phyloP scores from a whole-genome alignment of 2,329 filamentous ascomycete species.

The Colletotrichum sp. region DNA sequence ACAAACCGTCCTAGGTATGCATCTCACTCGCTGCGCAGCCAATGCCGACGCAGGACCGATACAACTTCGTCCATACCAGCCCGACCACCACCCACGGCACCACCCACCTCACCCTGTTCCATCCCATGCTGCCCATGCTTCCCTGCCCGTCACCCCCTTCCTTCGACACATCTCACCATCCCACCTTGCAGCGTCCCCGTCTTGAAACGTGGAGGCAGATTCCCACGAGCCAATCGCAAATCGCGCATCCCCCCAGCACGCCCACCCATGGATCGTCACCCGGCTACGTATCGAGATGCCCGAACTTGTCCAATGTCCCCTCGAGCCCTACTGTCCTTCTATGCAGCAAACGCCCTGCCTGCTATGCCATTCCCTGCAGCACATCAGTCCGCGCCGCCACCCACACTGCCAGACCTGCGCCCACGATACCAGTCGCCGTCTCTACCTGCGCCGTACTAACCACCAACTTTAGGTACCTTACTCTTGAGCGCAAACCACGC shows the following conservation, averaged over 20 bases:
- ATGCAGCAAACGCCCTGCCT: background rate
- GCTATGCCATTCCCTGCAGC: slow-evolving; percentile 9
- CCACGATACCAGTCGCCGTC: background rate
- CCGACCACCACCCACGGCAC: background rate
- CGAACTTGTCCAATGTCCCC: background rate
- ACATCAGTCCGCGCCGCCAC: slow-evolving; percentile 9
- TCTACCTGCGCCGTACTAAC: background rate
- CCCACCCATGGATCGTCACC: background rate
- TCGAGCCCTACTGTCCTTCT: background rate
- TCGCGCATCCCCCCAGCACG: background rate
- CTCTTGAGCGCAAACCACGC: background rate
- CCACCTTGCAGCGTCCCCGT: slow-evolving; percentile 12
- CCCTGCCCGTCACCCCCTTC: background rate
- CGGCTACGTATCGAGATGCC: slow-evolving; percentile 1
- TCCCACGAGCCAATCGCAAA: slow-evolving; percentile 15
- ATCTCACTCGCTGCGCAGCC: background rate
- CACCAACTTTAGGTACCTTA: background rate
- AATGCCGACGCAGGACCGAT: background rate
- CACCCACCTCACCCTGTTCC: background rate
- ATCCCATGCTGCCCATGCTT: slow-evolving; percentile 1
- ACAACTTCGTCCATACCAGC: slow-evolving; percentile 3
- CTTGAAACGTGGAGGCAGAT: slow-evolving; percentile 20
- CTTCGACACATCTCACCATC: slow-evolving; percentile 16
- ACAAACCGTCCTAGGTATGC: background rate
- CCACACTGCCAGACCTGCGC: background rate